Conservation (phyloP, 805 yeast genomes). For the Henningerozyma blattae region DNA sequence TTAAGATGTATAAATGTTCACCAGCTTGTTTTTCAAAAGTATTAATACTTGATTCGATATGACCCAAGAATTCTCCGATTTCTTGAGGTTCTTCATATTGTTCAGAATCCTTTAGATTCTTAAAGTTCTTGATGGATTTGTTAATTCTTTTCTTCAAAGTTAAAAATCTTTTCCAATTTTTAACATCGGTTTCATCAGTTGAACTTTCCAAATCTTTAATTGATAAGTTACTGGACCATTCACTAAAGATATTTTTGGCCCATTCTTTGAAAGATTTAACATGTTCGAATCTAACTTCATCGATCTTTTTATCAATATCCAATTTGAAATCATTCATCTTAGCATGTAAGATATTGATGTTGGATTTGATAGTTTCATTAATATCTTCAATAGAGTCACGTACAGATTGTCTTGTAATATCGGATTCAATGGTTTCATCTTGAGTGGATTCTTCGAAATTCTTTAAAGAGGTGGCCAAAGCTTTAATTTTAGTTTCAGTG, state of each 20-base stretch:
- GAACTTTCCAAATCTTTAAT: not conserved
- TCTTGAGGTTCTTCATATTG: constrained; percentile 2
- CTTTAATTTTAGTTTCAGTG: not conserved
- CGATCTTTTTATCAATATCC: not conserved
- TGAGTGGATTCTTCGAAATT: not conserved
- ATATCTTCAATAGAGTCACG: not conserved
- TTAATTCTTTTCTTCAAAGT: constrained; percentile 40
- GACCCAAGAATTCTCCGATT: not conserved
- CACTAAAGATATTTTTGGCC: constrained; percentile 49
- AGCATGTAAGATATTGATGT: not conserved
- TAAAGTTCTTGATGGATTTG: constrained; percentile 25
- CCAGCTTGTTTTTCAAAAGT: constrained; percentile 17
- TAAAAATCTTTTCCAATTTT: constrained; percentile 48
- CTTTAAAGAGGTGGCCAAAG: not conserved
- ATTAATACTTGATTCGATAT: not conserved
- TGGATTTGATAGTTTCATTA: not conserved
- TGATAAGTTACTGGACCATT: constrained; percentile 36
- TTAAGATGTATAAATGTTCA: constrained; percentile 40
- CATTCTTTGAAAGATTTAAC: constrained; percentile 37
- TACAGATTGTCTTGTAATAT: not conserved
- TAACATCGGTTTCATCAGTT: constrained; percentile 16
- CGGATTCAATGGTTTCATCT: not conserved
- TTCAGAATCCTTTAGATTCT: constrained; percentile 5
- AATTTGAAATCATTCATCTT: not conserved
- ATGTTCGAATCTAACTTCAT: not conserved